A percentile compares a stretch with the other conserved stretches of the same genome.
phyloP scores from a whole-genome alignment of 148 eudicot genomes.

The Cornus florida region DNA sequence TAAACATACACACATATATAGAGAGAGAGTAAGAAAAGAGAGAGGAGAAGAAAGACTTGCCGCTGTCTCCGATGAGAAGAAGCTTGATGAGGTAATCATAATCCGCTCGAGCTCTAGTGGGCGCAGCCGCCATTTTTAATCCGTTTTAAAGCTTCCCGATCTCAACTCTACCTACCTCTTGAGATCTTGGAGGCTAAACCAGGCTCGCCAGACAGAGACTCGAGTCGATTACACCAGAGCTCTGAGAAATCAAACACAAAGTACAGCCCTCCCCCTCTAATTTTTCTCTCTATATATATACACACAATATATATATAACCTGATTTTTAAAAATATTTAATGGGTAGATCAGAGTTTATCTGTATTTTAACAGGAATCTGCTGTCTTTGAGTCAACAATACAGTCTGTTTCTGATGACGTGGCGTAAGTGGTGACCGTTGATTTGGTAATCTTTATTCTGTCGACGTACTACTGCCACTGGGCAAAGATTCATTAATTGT shows the following conservation, averaged over 20 bases:
- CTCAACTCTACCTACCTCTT: not conserved
- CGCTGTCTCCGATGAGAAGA: conserved; percentile 64
- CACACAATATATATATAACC: too few species aligned
- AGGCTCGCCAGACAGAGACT: not conserved
- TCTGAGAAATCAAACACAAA: not conserved
- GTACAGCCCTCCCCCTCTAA: not conserved
- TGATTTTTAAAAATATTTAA: too few species aligned
- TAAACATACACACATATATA: not conserved
- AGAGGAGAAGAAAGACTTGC: conserved; percentile 16
- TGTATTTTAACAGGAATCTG: not conserved
- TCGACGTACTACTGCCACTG: too few species aligned
- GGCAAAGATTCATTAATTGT: not conserved
- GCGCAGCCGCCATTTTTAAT: conserved; percentile 55
- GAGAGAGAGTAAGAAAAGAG: not conserved
- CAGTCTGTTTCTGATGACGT: not conserved
- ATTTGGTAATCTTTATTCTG: not conserved
- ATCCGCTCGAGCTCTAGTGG: conserved; percentile 63
- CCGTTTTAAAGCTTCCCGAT: not conserved
- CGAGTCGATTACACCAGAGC: not conserved
- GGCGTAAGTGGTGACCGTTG: not conserved
- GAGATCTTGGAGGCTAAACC: not conserved
- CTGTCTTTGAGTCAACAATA: not conserved
- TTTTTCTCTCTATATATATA: not conserved
- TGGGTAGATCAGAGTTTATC: not conserved
- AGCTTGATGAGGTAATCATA: conserved; percentile 63